Base-by-base conservation (phyloP, 2,329 filamentous ascomycete species). In the Fusarium chlamydosporum region DNA sequence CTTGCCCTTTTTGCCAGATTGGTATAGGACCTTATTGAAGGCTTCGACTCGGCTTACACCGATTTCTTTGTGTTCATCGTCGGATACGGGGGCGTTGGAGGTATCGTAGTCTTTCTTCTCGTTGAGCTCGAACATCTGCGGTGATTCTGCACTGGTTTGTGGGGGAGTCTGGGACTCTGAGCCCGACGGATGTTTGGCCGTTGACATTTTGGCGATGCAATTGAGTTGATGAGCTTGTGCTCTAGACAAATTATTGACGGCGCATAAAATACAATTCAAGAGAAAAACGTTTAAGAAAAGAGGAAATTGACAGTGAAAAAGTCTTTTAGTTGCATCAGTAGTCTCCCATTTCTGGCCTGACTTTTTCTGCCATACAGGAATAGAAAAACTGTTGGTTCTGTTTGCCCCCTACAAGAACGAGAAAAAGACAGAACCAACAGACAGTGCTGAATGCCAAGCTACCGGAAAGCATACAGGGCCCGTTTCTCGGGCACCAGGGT, bases 21-120 rank as follows among this genome's bases (percentile, higher is more conserved):
- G 73, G 71, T 80, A 80, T 27, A 80, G 74, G 3, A 79, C 77
- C 72, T 78, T 79, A 75, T 79, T 80, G 69, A 80, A 80, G 59
- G 78, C 78, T 67, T 80, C 77, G 45, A 79, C 78, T 26, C 70
- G 74, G 55, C 73, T 76, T 18, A 80, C 78, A 23, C 78, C 78
- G 23, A 74, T 72, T 26, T 66, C 71, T 6, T 41, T 56, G n/a
- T 56, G 62, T 31, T 65, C 60, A 42, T 59, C 45, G 12, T 64
- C 60, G 15, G 50, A 42, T 20, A 63, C 37, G 42, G 60, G 58
- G 16, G 60, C 53, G 37, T 63, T 63, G 26, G 60, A 63, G 12
- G 60, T 20, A 23, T 62, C 37, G 58, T 48, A 63, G 27, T 63
- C 60, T 15, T 63, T 63, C 16, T 63, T 63, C 18, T 63, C 60